A percentile compares a stretch with the other conserved stretches of the same genome.
These are phyloP conservation scores for Neonectria hederae DNA, from an alignment of 2,329 filamentous ascomycete species.

Conservation along the genomic window DNA sequence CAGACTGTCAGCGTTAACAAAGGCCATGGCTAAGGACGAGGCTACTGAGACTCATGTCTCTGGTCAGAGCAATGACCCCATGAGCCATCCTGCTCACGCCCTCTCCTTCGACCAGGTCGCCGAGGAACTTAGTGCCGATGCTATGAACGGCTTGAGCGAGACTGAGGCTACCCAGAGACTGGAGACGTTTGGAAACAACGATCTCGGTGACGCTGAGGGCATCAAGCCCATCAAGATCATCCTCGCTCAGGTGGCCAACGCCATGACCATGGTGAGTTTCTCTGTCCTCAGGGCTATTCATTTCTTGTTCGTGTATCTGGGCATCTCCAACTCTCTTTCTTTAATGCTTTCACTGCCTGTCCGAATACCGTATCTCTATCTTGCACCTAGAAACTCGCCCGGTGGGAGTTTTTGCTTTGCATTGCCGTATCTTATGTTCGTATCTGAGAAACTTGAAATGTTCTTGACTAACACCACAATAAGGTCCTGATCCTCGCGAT, in stretches of 20 bases:
- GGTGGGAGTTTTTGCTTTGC: background rate
- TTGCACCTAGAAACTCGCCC: background rate
- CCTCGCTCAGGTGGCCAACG: conserved; percentile 72
- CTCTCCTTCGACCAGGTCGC: conserved; percentile 59
- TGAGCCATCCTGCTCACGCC: conserved; percentile 67
- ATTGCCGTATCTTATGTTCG: background rate
- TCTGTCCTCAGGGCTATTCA: background rate
- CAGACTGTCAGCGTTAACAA: conserved; percentile 22
- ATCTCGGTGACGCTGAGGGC: conserved; percentile 57
- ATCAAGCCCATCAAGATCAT: conserved; percentile 68
- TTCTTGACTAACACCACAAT: conserved; percentile 27
- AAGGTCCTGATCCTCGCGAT: conserved; percentile 65
- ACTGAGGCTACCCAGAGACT: conserved; percentile 61
- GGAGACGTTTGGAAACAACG: conserved; percentile 66
- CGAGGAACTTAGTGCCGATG: conserved; percentile 61
- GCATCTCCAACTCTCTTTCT: conserved; percentile 49
- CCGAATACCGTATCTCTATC: conserved; percentile 56
- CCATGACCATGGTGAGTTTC: conserved; percentile 69
- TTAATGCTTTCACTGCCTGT: conserved; percentile 44
- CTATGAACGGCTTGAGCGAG: conserved; percentile 62
- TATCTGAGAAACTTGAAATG: conserved; percentile 48
- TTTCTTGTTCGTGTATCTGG: conserved; percentile 27
- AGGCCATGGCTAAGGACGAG: conserved; percentile 37
- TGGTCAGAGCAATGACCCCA: conserved; percentile 48
- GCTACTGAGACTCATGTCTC: conserved; percentile 41